Percentiles rank a stretch among this genome's conserved stretches.
These are phyloP conservation scores for Phaeomoniella chlamydospora DNA, from an alignment of 2,329 filamentous ascomycete species.

Conservation along the genomic window DNA sequence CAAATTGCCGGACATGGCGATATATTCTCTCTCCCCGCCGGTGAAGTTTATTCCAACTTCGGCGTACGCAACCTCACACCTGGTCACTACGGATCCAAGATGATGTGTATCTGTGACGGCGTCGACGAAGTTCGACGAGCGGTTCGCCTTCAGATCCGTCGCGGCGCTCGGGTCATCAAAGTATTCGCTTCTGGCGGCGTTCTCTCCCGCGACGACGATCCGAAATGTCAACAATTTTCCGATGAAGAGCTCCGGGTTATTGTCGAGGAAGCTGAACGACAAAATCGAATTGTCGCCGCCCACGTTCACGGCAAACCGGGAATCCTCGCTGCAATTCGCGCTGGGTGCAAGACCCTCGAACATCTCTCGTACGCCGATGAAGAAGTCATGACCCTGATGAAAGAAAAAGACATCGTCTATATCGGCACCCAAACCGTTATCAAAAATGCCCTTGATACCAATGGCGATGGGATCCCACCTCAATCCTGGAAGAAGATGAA, in stretches of 20 bases:
- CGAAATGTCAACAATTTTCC: constrained; percentile 28
- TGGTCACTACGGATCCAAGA: background rate
- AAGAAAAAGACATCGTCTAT: constrained; percentile 27
- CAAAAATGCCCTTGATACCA: constrained; percentile 19
- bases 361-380: constrained; percentile 34
- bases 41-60: constrained; percentile 7
- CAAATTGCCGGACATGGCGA: constrained; percentile 37
- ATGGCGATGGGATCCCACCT: constrained; percentile 18
- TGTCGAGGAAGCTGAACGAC: constrained; percentile 27
- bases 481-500: constrained; percentile 22
- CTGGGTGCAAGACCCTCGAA: constrained; percentile 32
- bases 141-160: constrained; percentile 26
- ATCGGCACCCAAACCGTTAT: constrained; percentile 31
- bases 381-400: constrained; percentile 29
- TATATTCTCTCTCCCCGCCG: constrained; percentile 20
- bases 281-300: constrained; percentile 24
- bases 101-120: constrained; percentile 26
- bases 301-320: constrained; percentile 33
- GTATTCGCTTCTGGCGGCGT: constrained; percentile 28
- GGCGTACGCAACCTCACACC: constrained; percentile 7
- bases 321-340: constrained; percentile 29
- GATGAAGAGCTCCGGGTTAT: constrained; percentile 28
- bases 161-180: constrained; percentile 35
- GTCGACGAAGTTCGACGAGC: constrained; percentile 27
- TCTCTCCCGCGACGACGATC: constrained; percentile 24